phyloP scores from a whole-genome alignment of 306 rosid species.

The Pachyrhizus erosus region DNA sequence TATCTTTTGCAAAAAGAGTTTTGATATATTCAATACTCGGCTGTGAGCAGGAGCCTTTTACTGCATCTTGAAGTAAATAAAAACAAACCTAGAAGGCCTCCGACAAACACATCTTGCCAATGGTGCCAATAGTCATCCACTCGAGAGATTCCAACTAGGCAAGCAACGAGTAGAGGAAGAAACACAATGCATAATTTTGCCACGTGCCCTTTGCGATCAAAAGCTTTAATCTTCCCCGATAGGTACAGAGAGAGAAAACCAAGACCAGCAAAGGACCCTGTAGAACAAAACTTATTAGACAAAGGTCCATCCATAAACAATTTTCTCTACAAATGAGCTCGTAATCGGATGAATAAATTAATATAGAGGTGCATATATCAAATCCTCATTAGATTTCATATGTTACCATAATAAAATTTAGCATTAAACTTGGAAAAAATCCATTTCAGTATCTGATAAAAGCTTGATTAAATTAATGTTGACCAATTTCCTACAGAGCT shows the following conservation, averaged over 20 bases:
- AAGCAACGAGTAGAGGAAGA: slow-evolving; percentile 78
- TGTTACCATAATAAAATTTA: background rate
- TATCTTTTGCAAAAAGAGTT: background rate
- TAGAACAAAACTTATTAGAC: slow-evolving; percentile 40
- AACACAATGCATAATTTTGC: slow-evolving; percentile 81
- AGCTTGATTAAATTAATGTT: background rate
- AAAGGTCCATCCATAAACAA: background rate
- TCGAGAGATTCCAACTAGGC: slow-evolving; percentile 81
- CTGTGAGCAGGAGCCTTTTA: background rate
- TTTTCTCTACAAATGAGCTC: slow-evolving; percentile 6
- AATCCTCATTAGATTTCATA: no score
- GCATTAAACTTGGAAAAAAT: background rate
- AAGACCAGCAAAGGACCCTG: slow-evolving; percentile 95
- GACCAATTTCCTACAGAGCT: slow-evolving; percentile 5
- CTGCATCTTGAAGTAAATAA: background rate
- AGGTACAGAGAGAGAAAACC: slow-evolving; percentile 84
- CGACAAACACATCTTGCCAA: slow-evolving; percentile 95
- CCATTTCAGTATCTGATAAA: background rate
- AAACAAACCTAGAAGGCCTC: slow-evolving; percentile 71
- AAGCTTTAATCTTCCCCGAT: slow-evolving; percentile 81
- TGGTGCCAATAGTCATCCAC: slow-evolving; percentile 98
- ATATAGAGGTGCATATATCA: no score
- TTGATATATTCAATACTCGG: background rate
- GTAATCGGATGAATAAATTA: background rate
- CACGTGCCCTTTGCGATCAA: slow-evolving; percentile 78